These are phyloP conservation scores for Trichoderma sp. DNA, from an alignment of 2,329 filamentous ascomycete species.

Conservation along the genomic window DNA sequence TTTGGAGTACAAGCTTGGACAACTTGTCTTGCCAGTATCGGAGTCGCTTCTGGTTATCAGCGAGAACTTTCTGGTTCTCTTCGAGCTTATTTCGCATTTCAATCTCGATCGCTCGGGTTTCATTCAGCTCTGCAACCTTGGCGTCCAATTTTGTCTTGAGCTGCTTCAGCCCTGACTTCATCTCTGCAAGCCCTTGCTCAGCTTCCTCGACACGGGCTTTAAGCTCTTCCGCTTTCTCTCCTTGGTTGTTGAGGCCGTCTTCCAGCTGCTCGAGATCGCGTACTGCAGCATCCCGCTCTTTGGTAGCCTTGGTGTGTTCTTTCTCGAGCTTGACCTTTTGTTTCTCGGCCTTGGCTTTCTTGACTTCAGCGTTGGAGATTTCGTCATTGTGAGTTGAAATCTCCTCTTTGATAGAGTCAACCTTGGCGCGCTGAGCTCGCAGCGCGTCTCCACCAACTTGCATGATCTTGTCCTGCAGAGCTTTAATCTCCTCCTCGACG, in stretches of 20 bases:
- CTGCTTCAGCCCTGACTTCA: slow-evolving; percentile 77
- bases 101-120: slow-evolving; percentile 86
- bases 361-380: slow-evolving; percentile 83
- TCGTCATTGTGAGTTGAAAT: slow-evolving; percentile 80
- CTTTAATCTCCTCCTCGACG: slow-evolving; percentile 90
- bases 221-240: slow-evolving; percentile 72
- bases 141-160: slow-evolving; percentile 87
- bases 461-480: slow-evolving; percentile 96
- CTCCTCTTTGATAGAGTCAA: slow-evolving; percentile 85
- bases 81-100: slow-evolving; percentile 99
- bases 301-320: slow-evolving; percentile 74
- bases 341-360: slow-evolving; percentile 92
- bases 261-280: slow-evolving; percentile 78
- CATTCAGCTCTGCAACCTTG: slow-evolving; percentile 83
- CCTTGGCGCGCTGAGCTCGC: slow-evolving; percentile 84
- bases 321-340: slow-evolving; percentile 85
- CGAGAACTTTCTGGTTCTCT: slow-evolving; percentile 87
- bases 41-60: slow-evolving; percentile 82
- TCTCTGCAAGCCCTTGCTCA: slow-evolving; percentile 74
- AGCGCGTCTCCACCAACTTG: slow-evolving; percentile 94
- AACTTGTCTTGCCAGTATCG: slow-evolving; percentile 91
- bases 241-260: slow-evolving; percentile 77
- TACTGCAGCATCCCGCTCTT: slow-evolving; percentile 73
- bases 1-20: slow-evolving; percentile 79
- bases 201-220: slow-evolving; percentile 78